Evolutionary conservation across 176 grass and related monocot genomes (phyloP), one percentile per base, ranked within the genome.

Genomic region (Musa schizocarpa): DNA sequence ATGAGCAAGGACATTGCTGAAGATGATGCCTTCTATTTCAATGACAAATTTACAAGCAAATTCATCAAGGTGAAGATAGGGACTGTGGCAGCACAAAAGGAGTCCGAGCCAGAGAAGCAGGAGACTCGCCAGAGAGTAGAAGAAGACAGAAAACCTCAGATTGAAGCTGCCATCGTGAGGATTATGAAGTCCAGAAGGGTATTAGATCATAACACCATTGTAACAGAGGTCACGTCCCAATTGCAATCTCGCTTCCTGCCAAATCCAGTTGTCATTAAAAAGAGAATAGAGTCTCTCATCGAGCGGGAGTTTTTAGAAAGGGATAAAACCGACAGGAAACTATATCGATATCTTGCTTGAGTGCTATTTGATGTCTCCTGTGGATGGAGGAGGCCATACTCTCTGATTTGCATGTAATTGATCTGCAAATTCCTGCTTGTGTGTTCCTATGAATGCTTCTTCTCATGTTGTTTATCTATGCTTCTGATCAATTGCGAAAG

Each of bases 1-100:
- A 93, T 97, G 93, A 97, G 93, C 87, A 97, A 93, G 78, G 93
- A 97, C 70, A 97, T 93, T 63, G 92, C 93, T 1, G 93, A 93
- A 81, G 90, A 97, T 82, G 93, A 97, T 24, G 77, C 87, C 74
- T 97, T 97, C 76, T 88, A 78, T 71, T 93, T 97, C 54, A 97
- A 97, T 54, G 93, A 97, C 65, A 97, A 97, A 78, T 97, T 97
- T 50, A 90, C 87, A 8, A 93, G 93, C 88, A 97, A 97, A 84
- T 89, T 93, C 77, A 84, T 97, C 52, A 96, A 96, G 85, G 89
- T 96, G 65, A 96, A 96, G 85, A 96, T 96, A 75, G 92, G 92
- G 73, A 97, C 93, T 0, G 93, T 97, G 12, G 90, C 92, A 71
- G 88, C 93, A 8, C 90, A 92, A 64, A 97, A 97, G 82, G 93